Evolutionary conservation across 2,329 filamentous ascomycete genomes (phyloP), one percentile per base, ranked within the genome.

Genomic region (Ophiostoma quercus): DNA sequence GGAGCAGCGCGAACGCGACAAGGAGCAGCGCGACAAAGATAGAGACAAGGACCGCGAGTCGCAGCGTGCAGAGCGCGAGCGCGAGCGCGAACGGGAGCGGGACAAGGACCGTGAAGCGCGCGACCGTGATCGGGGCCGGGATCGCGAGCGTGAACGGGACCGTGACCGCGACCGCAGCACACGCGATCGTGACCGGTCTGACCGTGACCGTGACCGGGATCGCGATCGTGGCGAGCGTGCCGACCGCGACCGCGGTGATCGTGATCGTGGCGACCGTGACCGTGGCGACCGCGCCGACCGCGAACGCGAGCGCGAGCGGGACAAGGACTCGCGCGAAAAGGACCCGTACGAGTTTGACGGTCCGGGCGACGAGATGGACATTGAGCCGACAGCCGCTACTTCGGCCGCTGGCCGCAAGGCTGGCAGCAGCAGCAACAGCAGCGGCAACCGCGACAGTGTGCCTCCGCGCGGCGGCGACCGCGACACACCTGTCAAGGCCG

Each of bases 401-500:
- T 74, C 77, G 4, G 76, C 51, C 2, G 22, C 79, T 4, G 80
- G 80, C 11, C 78, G 76, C 39, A 74, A 74, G 34, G 37, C 65
- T 7, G 76, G 75, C 8, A 75, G 79, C 73, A 54, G 67, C 47
- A 66, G 67, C 19, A 54, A 70, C 19, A 67, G 71, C n/a, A 76
- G 76, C 71, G 76, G 51, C 29, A 78, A 76, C 67, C 75, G 77
- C 8, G 77, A 79, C 66, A 79, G 78, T 68, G 73, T 79, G 2
- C 78, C 78, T 2, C 78, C 78, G 2, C 77, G 77, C 12, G 74
- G 76, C 66, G 79, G 79, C 57, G 74, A 76, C 34, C 62, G 62
- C 67, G 79, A 79, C 60, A 81, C 85, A 16, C 84, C 85, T 0
- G 81, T 83, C 66, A 86, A 86, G 74, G 81, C 82, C 9, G 85